Conservation (phyloP, 2,329 filamentous ascomycete species). For the Calonectria pseudoturangicola region DNA sequence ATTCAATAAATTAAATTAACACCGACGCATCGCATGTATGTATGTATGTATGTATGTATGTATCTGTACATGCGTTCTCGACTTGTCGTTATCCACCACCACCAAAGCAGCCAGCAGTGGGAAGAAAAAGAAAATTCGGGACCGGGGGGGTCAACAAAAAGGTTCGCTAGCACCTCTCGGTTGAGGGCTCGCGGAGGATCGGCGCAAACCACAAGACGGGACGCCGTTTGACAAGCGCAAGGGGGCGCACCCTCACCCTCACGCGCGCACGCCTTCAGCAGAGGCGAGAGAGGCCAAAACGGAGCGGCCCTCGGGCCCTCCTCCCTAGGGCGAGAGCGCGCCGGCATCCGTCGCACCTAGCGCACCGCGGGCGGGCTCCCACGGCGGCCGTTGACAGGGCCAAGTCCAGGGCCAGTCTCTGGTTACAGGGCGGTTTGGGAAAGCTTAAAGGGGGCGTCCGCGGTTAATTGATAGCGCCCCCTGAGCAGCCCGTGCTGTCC, state of each 20-base stretch:
- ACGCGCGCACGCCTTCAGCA: neutral
- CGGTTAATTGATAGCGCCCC: constrained; percentile 22
- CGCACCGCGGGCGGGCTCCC: neutral
- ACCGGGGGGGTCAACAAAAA: neutral
- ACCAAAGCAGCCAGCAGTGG: neutral
- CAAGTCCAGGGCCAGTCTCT: neutral
- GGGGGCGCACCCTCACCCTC: neutral
- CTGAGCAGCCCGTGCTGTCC: constrained; percentile 10
- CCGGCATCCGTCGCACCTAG: constrained; percentile 20
- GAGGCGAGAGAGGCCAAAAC: constrained; percentile 5
- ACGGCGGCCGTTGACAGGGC: constrained; percentile 22
- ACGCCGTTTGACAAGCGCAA: constrained; percentile 37
- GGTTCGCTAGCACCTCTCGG: constrained; percentile 8
- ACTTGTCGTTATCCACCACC: too few relatives aligned
- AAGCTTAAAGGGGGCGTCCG: constrained; percentile 23
- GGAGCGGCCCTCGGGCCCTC: constrained; percentile 15
- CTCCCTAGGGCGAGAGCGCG: constrained; percentile 13
- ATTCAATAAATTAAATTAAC: constrained; percentile 9
- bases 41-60: too few relatives aligned
- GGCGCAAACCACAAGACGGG: constrained; percentile 25
- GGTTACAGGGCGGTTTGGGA: constrained; percentile 15
- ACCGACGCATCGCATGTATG: neutral
- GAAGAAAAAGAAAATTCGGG: neutral
- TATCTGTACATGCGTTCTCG: too few relatives aligned
- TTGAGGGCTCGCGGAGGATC: constrained; percentile 30